phyloP scores from a whole-genome alignment of 441 rosid genomes.

The Daphne laureola region DNA sequence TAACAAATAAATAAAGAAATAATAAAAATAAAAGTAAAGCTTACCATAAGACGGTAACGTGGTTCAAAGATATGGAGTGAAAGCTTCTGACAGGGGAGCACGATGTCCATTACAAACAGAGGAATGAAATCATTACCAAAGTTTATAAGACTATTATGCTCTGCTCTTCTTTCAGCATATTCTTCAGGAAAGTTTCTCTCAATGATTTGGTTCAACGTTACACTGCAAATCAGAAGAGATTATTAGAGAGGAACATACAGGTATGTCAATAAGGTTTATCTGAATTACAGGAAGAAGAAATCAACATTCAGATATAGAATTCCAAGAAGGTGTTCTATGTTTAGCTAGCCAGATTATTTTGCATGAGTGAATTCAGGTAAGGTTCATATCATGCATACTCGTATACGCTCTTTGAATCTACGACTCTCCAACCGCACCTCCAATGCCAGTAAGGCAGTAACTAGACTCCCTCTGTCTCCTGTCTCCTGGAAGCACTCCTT shows the following conservation, averaged over 20 bases:
- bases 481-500: too few species aligned
- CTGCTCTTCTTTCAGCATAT: slow-evolving; percentile 86
- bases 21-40: slow-evolving; percentile 14
- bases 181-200: slow-evolving; percentile 82
- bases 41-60: slow-evolving; percentile 91
- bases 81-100: slow-evolving; percentile 85
- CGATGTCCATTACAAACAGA: slow-evolving; percentile 89
- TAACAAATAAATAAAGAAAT: background rate
- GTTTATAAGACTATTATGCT: slow-evolving; percentile 65
- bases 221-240: slow-evolving; percentile 41
- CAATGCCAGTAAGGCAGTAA: too few species aligned
- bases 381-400: too few species aligned
- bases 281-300: background rate
- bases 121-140: slow-evolving; percentile 78
- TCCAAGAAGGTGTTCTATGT: too few species aligned
- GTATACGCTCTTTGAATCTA: too few species aligned
- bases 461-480: too few species aligned
- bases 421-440: too few species aligned
- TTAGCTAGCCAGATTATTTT: too few species aligned
- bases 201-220: slow-evolving; percentile 81
- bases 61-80: slow-evolving; percentile 93
- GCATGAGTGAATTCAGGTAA: too few species aligned
- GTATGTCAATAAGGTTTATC: background rate
- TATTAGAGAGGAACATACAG: slow-evolving; percentile 1
- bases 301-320: background rate